Percentiles rank a stretch among this genome's conserved stretches.
These are phyloP conservation scores for Eimeria necatrix DNA, from an alignment of 169 alveolate genomes.

Conservation along the genomic window DNA sequence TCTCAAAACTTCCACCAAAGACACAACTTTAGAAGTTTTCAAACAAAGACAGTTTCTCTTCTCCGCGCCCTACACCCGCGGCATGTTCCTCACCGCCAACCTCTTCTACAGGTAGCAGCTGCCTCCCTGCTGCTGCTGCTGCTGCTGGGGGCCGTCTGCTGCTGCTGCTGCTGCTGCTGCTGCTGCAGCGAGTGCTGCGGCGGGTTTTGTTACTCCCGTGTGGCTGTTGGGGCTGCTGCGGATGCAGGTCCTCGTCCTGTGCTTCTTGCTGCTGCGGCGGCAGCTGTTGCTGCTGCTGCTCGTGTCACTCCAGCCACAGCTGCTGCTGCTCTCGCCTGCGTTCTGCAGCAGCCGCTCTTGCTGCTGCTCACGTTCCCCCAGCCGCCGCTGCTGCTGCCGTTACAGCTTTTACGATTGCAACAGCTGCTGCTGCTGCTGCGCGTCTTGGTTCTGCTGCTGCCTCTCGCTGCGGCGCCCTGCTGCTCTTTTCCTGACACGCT, in stretches of 20 bases:
- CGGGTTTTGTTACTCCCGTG: too few species aligned
- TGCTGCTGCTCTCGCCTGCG: background rate
- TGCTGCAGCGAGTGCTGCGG: background rate
- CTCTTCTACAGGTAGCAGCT: constrained; percentile 46
- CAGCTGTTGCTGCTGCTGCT: background rate
- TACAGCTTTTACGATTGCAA: too few species aligned
- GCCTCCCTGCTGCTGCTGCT: constrained; percentile 3
- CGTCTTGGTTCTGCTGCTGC: too few species aligned
- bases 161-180: background rate
- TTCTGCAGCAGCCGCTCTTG: too few species aligned
- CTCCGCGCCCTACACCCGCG: constrained; percentile 3
- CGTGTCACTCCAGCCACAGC: background rate
- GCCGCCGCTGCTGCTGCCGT: too few species aligned
- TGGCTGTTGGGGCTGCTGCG: too few species aligned
- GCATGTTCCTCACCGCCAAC: constrained; percentile 50
- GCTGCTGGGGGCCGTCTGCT: background rate
- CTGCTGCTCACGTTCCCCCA: too few species aligned
- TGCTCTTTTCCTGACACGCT: too few species aligned
- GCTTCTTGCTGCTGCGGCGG: background rate
- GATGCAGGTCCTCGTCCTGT: too few species aligned
- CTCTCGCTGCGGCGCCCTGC: too few species aligned
- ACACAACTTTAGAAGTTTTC: constrained; percentile 18
- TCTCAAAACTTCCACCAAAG: constrained; percentile 18
- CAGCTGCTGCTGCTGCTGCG: too few species aligned
- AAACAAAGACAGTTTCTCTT: constrained; percentile 40